These are phyloP conservation scores for Ascodesmis nigricans DNA, from an alignment of 495 filamentous ascomycete genomes.

Conservation along the genomic window DNA sequence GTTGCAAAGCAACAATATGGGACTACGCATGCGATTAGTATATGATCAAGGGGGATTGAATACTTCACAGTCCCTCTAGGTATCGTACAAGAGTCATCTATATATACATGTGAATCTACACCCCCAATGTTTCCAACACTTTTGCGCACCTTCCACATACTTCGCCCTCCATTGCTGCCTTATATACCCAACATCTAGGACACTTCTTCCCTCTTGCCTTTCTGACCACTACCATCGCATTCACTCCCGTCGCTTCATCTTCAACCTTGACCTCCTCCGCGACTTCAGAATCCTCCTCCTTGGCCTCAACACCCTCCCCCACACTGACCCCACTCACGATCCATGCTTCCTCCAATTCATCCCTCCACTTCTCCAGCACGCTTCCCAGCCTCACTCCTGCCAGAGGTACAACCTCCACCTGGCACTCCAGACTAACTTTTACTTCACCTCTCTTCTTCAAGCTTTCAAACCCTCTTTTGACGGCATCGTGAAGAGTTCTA, in stretches of 20 bases:
- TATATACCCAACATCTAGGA: conserved; percentile 69
- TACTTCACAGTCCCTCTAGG: too few relatives aligned
- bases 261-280: conserved; percentile 31
- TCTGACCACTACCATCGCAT: conserved; percentile 34
- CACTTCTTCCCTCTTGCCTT: conserved; percentile 55
- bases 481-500: conserved; percentile 11
- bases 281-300: conserved; percentile 15
- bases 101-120: too few relatives aligned
- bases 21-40: too few relatives aligned
- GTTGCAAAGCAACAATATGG: too few relatives aligned
- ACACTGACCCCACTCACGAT: conserved; percentile 51
- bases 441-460: conserved; percentile 5
- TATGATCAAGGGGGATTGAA: too few relatives aligned
- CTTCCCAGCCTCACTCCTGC: conserved; percentile 10
- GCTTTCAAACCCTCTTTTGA: conserved; percentile 9
- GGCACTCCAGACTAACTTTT: conserved; percentile 15
- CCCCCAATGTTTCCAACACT: conserved; percentile 30
- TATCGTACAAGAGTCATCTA: too few relatives aligned
- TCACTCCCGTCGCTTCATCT: conserved; percentile 23
- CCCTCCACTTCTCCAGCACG: conserved; percentile 31
- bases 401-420: conserved; percentile 15
- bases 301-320: conserved; percentile 16
- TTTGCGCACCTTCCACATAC: conserved; percentile 56
- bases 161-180: conserved; percentile 32
- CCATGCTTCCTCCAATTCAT: conserved; percentile 50